Base-by-base conservation (phyloP, 2,329 filamentous ascomycete genomes). In the Arthrobotrys musiformis region DNA sequence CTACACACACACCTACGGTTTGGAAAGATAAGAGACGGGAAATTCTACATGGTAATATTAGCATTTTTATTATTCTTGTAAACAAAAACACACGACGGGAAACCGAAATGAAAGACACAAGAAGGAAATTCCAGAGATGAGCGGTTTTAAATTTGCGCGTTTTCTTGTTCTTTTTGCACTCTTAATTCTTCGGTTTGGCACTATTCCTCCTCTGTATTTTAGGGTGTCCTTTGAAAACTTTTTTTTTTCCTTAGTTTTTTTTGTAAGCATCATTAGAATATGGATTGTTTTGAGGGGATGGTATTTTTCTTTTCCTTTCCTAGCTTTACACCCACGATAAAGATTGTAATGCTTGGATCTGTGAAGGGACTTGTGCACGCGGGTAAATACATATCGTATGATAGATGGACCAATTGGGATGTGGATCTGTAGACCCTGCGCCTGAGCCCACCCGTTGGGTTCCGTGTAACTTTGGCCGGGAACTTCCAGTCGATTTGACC, bases 21-120 rank as follows among this genome's bases (percentile, higher is more conserved):
- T 19, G 42, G 24, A 30, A 56, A 3, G 11, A 40, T 5, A 66
- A 61, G 28, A 67, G 50, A 48, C 17, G 60, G 60, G n/a, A 37
- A 19, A 30, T 30, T 67, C 50, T 42, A 37, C 56, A 69, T 37
- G 73, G 66, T 77, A 70, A 77, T 70, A 70, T 70, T 70, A 24
- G 73, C 73, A 77, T 77, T 64, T 58, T 72, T 56, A 35, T 54
- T 63, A 52, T 69, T 62, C 63, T 66, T 77, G 73, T 77, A 77
- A 64, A 77, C 60, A 70, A 63, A 64, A 64, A 40, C 58, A 40
- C 58, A 69, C n/a, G 64, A 63, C 46, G 50, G 48, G 60, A 66
- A 62, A 66, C n/a, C 17, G 33, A 58, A 40, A 58, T 58, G 30
- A 58, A 37, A 40, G 50, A 35, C 50, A 33, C 28, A 33, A n/a